Percentiles rank a stretch among this genome's conserved stretches.
phyloP scores from a whole-genome alignment of 2,329 filamentous ascomycete species.

The Fusarium sp. region DNA sequence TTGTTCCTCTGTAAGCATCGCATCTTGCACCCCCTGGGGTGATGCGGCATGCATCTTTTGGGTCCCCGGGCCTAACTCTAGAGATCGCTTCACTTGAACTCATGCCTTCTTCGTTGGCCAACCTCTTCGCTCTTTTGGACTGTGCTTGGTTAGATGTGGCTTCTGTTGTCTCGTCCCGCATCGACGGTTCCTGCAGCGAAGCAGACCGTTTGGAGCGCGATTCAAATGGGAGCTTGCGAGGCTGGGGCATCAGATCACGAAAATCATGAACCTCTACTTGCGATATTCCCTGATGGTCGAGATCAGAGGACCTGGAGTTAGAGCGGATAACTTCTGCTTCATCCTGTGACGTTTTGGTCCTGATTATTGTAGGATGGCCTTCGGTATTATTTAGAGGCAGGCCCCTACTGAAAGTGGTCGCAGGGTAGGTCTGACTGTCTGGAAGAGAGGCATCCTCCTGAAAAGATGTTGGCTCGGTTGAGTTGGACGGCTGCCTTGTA shows the following conservation, averaged over 20 bases:
- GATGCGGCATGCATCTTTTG: not conserved
- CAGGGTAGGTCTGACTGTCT: not conserved
- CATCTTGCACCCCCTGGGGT: not conserved
- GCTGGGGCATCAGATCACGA: conserved; percentile 50
- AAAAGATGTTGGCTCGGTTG: not conserved
- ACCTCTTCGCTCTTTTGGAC: not conserved
- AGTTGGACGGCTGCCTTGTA: not conserved
- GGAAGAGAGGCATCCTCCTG: not conserved
- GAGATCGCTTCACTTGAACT: not conserved
- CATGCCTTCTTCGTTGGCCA: not conserved
- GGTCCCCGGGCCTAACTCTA: not conserved
- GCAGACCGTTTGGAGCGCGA: conserved; percentile 3
- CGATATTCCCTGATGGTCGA: not conserved
- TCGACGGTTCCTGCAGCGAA: not conserved
- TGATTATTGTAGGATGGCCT: no score
- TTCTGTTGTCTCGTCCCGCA: not conserved
- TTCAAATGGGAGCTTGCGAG: conserved; percentile 51
- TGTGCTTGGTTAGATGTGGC: not conserved
- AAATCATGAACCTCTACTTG: conserved; percentile 33
- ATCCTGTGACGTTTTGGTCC: no score
- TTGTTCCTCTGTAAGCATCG: not conserved
- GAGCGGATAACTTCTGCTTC: no score
- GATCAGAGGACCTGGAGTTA: not conserved
- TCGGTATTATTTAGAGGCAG: not conserved
- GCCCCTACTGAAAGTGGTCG: not conserved